Evolutionary conservation across 257 asterid species (phyloP), one percentile per base, ranked within the genome.

Genomic region (Plectranthus barbatus): DNA sequence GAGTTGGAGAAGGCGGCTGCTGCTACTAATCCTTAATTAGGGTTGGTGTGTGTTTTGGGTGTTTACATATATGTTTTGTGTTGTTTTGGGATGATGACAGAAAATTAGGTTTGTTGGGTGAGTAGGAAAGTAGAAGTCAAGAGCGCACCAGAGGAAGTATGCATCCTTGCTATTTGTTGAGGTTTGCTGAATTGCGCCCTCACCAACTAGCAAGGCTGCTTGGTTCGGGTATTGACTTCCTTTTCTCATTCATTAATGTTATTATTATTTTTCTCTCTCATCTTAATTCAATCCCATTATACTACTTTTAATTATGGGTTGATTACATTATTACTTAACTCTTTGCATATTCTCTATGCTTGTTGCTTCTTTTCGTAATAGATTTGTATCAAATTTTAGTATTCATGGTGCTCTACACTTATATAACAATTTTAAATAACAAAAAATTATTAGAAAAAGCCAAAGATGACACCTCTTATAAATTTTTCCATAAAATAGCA

Each of bases 211-310:
- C 79, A 79, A 76, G 84, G 93, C 80, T 79, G 79, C 74, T 58
- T 86, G 94, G 98, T 91, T 88, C 98, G 96, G 98, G 98, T 70
- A 85, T 88, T 91, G 98, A 91, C 98, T 91, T 91, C 91, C 72
- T 72, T 24, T 41, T 64, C 75, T 73, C 60, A 41, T 65, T 64
- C 48, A 52, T 49, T 17, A 31, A 31, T 36, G 19, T 58, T 44
- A 55, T 11, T n/a, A 21, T 10, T 26, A 14, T 7, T 54, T 7
- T 54, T 51, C 5, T 5, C 31, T 26, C 31, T 26, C 31, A 26
- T 26, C 31, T 5, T 26, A 26, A n/a, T n/a, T n/a, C n/a, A n/a
- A n/a, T n/a, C n/a, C n/a, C n/a, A n/a, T n/a, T n/a, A n/a, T n/a
- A n/a, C n/a, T n/a, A n/a, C n/a, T n/a, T n/a, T n/a, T n/a, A n/a